These are phyloP conservation scores for Phaeotremella fagi DNA, from an alignment of 768 basidiomycete species.

Conservation along the genomic window DNA sequence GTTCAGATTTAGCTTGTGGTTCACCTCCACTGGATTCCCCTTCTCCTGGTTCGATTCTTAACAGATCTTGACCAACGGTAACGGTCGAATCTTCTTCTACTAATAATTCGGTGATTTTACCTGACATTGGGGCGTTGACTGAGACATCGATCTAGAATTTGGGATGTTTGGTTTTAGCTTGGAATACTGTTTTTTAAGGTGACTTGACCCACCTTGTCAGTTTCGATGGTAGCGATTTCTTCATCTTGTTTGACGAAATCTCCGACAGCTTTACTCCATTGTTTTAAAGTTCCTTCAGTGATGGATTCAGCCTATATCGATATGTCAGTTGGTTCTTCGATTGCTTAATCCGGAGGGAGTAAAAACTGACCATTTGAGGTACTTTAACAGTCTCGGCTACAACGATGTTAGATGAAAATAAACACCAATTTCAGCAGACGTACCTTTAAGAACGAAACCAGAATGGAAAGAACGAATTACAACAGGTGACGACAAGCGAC, in stretches of 20 bases:
- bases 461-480: no score
- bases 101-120: constrained; percentile 78
- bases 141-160: constrained; percentile 81
- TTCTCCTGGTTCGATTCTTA: constrained; percentile 81
- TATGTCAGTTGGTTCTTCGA: no score
- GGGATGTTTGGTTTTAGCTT: no score
- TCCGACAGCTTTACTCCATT: constrained; percentile 89
- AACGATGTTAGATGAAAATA: constrained; percentile 36
- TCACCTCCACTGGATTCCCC: constrained; percentile 47
- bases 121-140: constrained; percentile 85
- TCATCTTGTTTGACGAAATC: constrained; percentile 87
- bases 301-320: constrained; percentile 79
- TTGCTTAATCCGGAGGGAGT: no score
- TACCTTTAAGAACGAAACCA: no score
- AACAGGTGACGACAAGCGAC: no score
- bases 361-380: constrained; percentile 70
- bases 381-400: constrained; percentile 79
- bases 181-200: no score
- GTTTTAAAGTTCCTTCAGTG: constrained; percentile 91
- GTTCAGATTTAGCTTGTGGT: constrained; percentile 35
- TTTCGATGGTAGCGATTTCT: constrained; percentile 96
- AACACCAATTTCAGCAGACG: background rate
- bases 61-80: constrained; percentile 86
- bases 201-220: constrained; percentile 73
- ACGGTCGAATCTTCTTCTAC: constrained; percentile 92